Evolutionary conservation across 2,329 filamentous ascomycete genomes (phyloP), one percentile per base, ranked within the genome.

Genomic region (Hymenoscyphus occultus): DNA sequence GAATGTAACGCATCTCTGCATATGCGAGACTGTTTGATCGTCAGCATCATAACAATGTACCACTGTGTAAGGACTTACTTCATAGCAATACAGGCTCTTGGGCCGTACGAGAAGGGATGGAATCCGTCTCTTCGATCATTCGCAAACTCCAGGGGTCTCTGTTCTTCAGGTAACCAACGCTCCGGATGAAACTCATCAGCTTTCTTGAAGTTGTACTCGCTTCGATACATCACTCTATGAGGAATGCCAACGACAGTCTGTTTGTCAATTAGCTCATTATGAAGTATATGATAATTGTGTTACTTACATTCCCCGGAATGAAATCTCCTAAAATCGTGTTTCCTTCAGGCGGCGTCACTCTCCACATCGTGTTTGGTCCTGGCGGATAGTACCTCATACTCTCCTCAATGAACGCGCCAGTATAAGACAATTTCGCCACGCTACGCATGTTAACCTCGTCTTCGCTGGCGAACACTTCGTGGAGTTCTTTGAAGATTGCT

Each of bases 341-440:
- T 9, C 60, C 60, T 13, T 19, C 14, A 19, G 22, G 42, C n/a
- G 60, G 60, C 12, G 32, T 32, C 10, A 61, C 48, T 16, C 42
- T 51, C 2, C 42, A 31, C 28, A 61, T 40, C 5, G 19, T 22
- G 2, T 14, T 45, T 3, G 60, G 40, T 28, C 42, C 39, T 12
- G 45, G 42, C 12, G 42, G 60, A 14, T 19, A 22, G 31, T 56
- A 39, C 9, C 77, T 74, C 3, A 78, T 62, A 0, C 71, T 72
- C 67, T 78, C 77, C 40, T 74, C 66, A 54, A 79, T 72, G 22
- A 76, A 69, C 10, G 70, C 77, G 13, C 67, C 71, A 4, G 76
- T 65, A 61, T 73, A 77, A 2, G 71, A 72, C 2, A 76, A 68
- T 10, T 28, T n/a, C 12, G 10, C 39, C 13, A 42, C 48, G 31